Conservation (phyloP, 805 yeast genomes). For the Candida dajiaensis region DNA sequence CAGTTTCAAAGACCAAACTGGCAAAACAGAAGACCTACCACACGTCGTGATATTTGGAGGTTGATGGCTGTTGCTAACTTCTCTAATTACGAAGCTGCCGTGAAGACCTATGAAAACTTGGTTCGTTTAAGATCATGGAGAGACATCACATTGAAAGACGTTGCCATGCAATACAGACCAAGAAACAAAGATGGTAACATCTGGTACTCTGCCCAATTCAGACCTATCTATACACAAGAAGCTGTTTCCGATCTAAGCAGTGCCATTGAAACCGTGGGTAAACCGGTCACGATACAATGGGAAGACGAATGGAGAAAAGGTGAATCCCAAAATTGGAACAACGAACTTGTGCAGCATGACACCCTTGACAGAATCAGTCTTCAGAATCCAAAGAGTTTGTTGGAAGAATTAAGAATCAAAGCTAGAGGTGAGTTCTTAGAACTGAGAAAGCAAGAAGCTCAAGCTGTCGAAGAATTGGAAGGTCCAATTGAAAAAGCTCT, state of each 20-base stretch:
- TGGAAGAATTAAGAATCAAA: constrained; percentile 46
- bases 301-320: constrained; percentile 87
- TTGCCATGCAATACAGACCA: constrained; percentile 63
- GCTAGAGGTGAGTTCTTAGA: constrained; percentile 23
- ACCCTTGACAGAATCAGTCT: constrained; percentile 47
- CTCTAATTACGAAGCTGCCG: constrained; percentile 53
- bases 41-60: constrained; percentile 86
- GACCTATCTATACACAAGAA: constrained; percentile 89
- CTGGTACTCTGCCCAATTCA: constrained; percentile 82
- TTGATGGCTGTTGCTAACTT: constrained; percentile 80
- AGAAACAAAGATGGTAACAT: constrained; percentile 72
- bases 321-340: constrained; percentile 65
- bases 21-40: constrained; percentile 76
- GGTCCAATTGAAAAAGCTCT: not conserved
- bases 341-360: constrained; percentile 53
- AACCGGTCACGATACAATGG: constrained; percentile 55
- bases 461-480: not conserved
- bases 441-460: constrained; percentile 1
- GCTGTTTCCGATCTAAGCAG: constrained; percentile 79
- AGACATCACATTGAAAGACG: constrained; percentile 52
- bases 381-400: constrained; percentile 59
- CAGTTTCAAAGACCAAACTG: constrained; percentile 83
- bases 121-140: constrained; percentile 70
- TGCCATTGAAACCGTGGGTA: constrained; percentile 57
- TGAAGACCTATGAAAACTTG: constrained; percentile 67